Evolutionary conservation across 805 yeast species (phyloP).

Genomic region (Candida arabinofermentans): DNA sequence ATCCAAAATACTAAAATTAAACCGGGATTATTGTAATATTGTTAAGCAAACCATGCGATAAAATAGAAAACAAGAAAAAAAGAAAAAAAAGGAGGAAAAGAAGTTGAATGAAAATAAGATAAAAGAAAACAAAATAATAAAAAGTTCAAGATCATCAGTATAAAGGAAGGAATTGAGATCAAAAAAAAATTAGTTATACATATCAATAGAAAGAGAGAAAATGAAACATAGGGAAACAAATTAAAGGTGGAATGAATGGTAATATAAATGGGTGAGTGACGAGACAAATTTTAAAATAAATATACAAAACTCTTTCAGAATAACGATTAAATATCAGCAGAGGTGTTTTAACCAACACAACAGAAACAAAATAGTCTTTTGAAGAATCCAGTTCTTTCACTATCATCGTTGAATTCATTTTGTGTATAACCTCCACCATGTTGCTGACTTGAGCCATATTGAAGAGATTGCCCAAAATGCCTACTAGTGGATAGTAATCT

Average conservation of each 20-base stretch:
- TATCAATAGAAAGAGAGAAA: background rate
- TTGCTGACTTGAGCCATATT: slow-evolving; percentile 1
- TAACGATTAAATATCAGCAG: background rate
- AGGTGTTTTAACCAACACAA: background rate
- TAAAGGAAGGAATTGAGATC: too few species aligned
- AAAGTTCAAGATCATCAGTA: background rate
- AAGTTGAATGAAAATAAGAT: background rate
- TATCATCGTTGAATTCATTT: slow-evolving; percentile 5
- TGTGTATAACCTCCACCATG: background rate
- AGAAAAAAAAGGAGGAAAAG: background rate
- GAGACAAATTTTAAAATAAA: too few species aligned
- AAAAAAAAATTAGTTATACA: too few species aligned
- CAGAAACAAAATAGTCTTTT: slow-evolving; percentile 11
- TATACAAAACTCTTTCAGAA: background rate
- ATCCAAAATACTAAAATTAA: too few species aligned
- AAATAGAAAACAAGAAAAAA: too few species aligned
- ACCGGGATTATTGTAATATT: too few species aligned
- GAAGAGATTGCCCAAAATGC: background rate
- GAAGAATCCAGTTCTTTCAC: slow-evolving; percentile 4
- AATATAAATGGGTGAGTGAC: too few species aligned
- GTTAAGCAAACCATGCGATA: too few species aligned
- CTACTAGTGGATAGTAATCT: slow-evolving; percentile 8
- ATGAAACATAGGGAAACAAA: too few species aligned
- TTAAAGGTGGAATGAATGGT: too few species aligned
- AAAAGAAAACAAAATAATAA: background rate